A percentile compares a stretch with the other conserved stretches of the same genome.
Conservation (phyloP, 2,329 filamentous ascomycete species). For the Lasiodiplodia gonubiensis region DNA sequence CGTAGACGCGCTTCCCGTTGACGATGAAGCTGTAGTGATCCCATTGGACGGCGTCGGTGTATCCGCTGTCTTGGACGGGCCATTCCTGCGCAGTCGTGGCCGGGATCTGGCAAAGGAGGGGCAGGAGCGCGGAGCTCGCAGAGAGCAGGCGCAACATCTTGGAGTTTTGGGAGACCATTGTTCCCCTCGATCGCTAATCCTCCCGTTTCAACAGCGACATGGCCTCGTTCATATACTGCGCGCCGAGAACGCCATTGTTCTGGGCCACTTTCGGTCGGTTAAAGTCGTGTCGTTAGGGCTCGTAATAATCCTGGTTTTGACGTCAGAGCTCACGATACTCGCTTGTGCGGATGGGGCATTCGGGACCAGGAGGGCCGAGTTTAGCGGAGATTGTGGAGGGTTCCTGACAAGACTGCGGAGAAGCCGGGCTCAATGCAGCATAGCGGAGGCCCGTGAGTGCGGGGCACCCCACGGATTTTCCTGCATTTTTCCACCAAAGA, state of each 20-base stretch:
- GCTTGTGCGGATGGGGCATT: no score
- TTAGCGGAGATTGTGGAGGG: background rate
- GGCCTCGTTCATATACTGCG: background rate
- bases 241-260: background rate
- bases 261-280: background rate
- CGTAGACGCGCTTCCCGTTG: slow-evolving; percentile 57
- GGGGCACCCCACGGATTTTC: background rate
- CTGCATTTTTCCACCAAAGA: slow-evolving; percentile 18
- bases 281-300: background rate
- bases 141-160: slow-evolving; percentile 6
- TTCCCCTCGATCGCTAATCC: background rate
- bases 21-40: slow-evolving; percentile 61
- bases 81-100: slow-evolving; percentile 40
- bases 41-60: slow-evolving; percentile 58
- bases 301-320: background rate
- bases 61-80: slow-evolving; percentile 56
- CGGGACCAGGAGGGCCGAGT: background rate
- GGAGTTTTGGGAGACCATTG: background rate
- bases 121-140: background rate
- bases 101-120: slow-evolving; percentile 10
- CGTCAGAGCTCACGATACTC: background rate
- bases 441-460: slow-evolving; percentile 6
- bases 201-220: background rate
- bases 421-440: background rate
- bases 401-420: background rate